Percentiles rank a stretch among this genome's conserved stretches.
phyloP scores from a whole-genome alignment of 306 rosid genomes.

The Citrullus amarus region DNA sequence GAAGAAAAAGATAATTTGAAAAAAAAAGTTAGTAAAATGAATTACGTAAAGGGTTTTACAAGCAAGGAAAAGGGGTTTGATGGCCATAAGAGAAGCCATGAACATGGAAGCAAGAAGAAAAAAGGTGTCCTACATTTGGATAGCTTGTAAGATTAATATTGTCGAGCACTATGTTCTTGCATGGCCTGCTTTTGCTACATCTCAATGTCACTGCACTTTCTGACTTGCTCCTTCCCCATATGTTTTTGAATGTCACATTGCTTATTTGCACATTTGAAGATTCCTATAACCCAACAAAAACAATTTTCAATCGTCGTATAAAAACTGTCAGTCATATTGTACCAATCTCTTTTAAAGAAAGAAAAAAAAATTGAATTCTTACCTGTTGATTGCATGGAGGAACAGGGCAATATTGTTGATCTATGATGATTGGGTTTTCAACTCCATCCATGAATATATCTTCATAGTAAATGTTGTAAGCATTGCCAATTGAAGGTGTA shows the following conservation, averaged over 20 bases:
- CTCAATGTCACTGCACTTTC: constrained; percentile 23
- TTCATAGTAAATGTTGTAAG: constrained; percentile 24
- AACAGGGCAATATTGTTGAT: constrained; percentile 41
- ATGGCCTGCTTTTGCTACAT: constrained; percentile 41
- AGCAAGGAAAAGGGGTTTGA: constrained; percentile 38
- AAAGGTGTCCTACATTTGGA: background rate
- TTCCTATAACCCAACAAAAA: constrained; percentile 1
- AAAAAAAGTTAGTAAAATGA: background rate
- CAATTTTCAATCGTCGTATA: too few species aligned
- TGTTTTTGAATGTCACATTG: constrained; percentile 30
- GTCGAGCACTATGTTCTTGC: constrained; percentile 27
- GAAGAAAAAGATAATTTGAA: background rate
- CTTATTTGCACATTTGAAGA: constrained; percentile 42
- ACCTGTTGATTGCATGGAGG: constrained; percentile 23
- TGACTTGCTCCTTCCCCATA: constrained; percentile 33
- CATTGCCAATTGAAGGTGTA: constrained; percentile 7
- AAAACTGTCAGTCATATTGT: background rate
- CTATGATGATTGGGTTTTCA: constrained; percentile 33
- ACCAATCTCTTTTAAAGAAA: too few species aligned
- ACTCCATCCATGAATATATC: constrained; percentile 39
- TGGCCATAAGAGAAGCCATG: constrained; percentile 31
- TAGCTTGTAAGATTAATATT: constrained; percentile 19
- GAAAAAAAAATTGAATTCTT: background rate
- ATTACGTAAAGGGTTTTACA: background rate
- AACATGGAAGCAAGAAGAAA: constrained; percentile 18